Conservation (phyloP, 108 stramenopile species). For the Pseudonitzschia multistriata region DNA sequence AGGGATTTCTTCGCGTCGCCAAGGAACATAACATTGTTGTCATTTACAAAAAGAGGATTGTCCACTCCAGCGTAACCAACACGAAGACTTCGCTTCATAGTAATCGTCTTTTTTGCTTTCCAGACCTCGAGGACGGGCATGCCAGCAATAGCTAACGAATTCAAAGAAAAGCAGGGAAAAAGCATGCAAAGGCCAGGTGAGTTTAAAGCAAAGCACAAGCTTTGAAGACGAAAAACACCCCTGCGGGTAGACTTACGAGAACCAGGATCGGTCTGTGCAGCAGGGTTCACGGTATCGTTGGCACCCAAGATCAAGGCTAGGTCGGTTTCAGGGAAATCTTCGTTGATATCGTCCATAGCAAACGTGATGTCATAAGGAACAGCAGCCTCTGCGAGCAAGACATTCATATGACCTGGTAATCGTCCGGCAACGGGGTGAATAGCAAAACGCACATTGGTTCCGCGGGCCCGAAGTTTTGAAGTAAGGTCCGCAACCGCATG, state of each 20-base stretch:
- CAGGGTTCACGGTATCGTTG: conserved; percentile 84
- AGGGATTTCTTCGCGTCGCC: conserved; percentile 67
- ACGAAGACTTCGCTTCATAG: conserved; percentile 83
- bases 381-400: conserved; percentile 83
- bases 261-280: conserved; percentile 80
- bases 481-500: conserved; percentile 71
- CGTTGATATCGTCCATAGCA: conserved; percentile 53
- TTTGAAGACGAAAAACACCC: background rate
- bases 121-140: conserved; percentile 84
- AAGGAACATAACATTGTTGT: conserved; percentile 79
- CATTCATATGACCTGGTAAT: conserved; percentile 81
- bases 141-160: conserved; percentile 46
- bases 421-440: conserved; percentile 89
- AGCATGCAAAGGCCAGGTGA: background rate
- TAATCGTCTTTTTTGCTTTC: conserved; percentile 66
- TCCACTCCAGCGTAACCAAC: conserved; percentile 88
- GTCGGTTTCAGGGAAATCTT: conserved; percentile 68
- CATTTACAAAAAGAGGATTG: conserved; percentile 71
- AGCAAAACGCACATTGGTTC: conserved; percentile 73
- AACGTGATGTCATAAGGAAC: conserved; percentile 77
- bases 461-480: conserved; percentile 56
- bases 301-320: conserved; percentile 46
- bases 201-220: background rate
- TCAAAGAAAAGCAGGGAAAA: background rate
- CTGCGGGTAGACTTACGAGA: conserved; percentile 15